Evolutionary conservation across 441 rosid genomes (phyloP).

Genomic region (Populus hybrid): DNA sequence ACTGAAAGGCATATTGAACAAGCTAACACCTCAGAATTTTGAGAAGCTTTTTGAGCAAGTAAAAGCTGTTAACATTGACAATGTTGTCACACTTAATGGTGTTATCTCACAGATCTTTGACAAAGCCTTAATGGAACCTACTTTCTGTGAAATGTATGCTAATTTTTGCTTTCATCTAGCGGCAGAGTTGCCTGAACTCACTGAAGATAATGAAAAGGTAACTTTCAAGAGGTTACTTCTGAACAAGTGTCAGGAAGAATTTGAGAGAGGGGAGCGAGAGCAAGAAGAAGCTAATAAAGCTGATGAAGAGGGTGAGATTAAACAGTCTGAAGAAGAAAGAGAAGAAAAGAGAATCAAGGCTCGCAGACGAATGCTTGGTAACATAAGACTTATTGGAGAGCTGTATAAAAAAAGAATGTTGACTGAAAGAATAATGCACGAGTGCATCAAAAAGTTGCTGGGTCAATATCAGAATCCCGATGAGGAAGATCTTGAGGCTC

Average conservation of each 20-base stretch:
- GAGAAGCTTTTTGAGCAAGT: conserved; percentile 93
- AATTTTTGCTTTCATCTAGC: conserved; percentile 74
- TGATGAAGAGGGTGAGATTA: conserved; percentile 76
- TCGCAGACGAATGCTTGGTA: conserved; percentile 89
- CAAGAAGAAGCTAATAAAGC: conserved; percentile 92
- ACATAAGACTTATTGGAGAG: conserved; percentile 96
- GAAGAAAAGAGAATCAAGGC: conserved; percentile 89
- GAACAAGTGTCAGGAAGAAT: conserved; percentile 92
- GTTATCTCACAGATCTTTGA: conserved; percentile 95
- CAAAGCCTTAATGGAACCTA: conserved; percentile 97
- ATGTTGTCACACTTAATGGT: conserved; percentile 63
- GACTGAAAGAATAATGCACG: conserved; percentile 90
- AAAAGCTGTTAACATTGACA: conserved; percentile 77
- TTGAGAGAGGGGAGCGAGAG: conserved; percentile 91
- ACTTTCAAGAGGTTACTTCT: conserved; percentile 84
- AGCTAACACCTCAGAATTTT: conserved; percentile 95
- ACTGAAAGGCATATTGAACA: conserved; percentile 85
- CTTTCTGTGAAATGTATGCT: conserved; percentile 98
- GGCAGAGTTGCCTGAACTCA: conserved; percentile 66
- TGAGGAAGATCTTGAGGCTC: conserved; percentile 89
- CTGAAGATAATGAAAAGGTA: conserved; percentile 60
- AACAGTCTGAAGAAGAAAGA: conserved; percentile 73
- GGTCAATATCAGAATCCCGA: conserved; percentile 77
- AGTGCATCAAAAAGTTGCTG: conserved; percentile 68
- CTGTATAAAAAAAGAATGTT: conserved; percentile 88